Percentiles rank a stretch among this genome's conserved stretches.
These are phyloP conservation scores for Aegilops umbellulata DNA, from an alignment of 176 grass and related monocot genomes.

Conservation along the genomic window DNA sequence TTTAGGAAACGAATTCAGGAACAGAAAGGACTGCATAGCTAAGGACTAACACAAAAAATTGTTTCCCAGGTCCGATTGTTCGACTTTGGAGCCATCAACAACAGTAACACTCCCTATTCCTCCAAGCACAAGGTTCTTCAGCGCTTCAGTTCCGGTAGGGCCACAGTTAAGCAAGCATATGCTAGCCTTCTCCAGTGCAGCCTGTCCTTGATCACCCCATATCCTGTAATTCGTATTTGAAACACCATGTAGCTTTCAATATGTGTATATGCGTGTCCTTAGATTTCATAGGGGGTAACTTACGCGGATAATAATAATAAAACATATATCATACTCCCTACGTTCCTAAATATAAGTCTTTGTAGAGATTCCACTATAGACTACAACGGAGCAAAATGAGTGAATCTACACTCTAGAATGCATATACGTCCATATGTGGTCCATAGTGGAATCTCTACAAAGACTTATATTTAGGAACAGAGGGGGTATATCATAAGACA, in stretches of 20 bases:
- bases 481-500: too few relatives aligned
- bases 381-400: too few relatives aligned
- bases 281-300: not conserved
- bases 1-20: not conserved
- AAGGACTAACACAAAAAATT: slow-evolving; percentile 74
- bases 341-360: too few relatives aligned
- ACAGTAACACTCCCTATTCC: slow-evolving; percentile 88
- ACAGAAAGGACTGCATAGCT: not conserved
- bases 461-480: too few relatives aligned
- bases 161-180: slow-evolving; percentile 93
- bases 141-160: slow-evolving; percentile 79
- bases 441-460: too few relatives aligned
- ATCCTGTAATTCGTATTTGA: slow-evolving; percentile 35
- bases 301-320: not conserved
- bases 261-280: not conserved
- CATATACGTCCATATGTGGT: too few relatives aligned
- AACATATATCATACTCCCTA: not conserved
- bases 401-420: too few relatives aligned
- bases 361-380: too few relatives aligned
- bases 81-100: slow-evolving; percentile 83
- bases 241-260: slow-evolving; percentile 8
- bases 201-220: slow-evolving; percentile 92
- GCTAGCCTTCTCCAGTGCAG: slow-evolving; percentile 77
- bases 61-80: slow-evolving; percentile 79
- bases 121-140: slow-evolving; percentile 91